Evolutionary conservation across 805 yeast species (phyloP), one percentile per base, ranked within the genome.

Genomic region (Starmerella gropengiesseri): DNA sequence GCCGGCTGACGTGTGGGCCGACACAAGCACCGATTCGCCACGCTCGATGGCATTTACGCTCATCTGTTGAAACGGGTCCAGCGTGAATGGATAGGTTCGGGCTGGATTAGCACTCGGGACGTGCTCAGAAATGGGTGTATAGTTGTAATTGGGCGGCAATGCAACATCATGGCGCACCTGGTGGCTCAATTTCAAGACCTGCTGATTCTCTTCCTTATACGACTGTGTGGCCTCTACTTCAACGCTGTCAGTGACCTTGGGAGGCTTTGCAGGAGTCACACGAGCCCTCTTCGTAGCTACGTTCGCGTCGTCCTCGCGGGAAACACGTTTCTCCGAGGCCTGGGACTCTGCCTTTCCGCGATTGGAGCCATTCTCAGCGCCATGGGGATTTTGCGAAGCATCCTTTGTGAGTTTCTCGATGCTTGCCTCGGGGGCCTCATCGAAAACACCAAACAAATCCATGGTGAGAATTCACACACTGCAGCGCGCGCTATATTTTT

Each of bases 111-210:
- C 56, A 57, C 94, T 73, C 16, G 50, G 51, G 57, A 78, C 78
- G 60, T 91, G 97, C 51, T 85, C 81, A 21, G 86, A 80, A 51
- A 89, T 85, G 13, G 97, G 96, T 12, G 68, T 68, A 58, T 91
- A 89, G 41, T 87, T 81, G 58, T 78, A 91, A 47, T 81, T 81
- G 4, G 94, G 93, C 1, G 98, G 98, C 19, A 89, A 71, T 1
- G 97, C 96, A 9, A 89, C 98, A 63, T 89, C 96, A 65, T 89
- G 98, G 61, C 97, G 80, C 43, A 89, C 95, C 63, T 85, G 95
- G 67, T 89, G 98, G 45, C 77, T 77, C 50, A 86, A 67, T 59
- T 81, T 78, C 46, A 86, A 78, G 41, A 41, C 47, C 7, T 26
- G 12, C 28, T 41, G 40, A 23, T 50, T 50, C 11, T 52, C 50